These are phyloP conservation scores for Fusarium aywerte DNA, from an alignment of 2,329 filamentous ascomycete species.

Conservation along the genomic window DNA sequence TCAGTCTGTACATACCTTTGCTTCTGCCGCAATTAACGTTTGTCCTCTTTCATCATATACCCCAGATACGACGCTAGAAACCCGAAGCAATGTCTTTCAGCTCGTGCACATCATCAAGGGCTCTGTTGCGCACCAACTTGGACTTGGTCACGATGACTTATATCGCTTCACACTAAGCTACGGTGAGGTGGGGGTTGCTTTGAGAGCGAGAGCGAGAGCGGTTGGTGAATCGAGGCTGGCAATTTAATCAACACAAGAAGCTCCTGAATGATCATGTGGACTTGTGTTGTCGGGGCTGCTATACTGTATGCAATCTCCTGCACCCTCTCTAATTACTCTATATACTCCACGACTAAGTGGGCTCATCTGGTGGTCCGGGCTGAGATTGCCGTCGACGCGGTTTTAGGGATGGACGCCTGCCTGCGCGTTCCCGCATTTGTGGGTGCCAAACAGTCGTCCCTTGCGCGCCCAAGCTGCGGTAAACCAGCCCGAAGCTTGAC, in stretches of 20 bases:
- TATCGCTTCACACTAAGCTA: conserved; percentile 34
- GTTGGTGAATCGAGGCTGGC: conserved; percentile 24
- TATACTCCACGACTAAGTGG: conserved; percentile 30
- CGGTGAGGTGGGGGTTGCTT: conserved; percentile 39
- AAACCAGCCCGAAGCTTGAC: conserved; percentile 19
- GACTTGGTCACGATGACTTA: background rate
- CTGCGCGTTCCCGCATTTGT: conserved; percentile 38
- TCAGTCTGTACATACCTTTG: conserved; percentile 32
- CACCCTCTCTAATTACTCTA: conserved; percentile 29
- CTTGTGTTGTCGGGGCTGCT: conserved; percentile 21
- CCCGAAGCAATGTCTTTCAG: conserved; percentile 1
- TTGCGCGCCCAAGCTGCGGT: conserved; percentile 36
- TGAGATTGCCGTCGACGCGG: conserved; percentile 46
- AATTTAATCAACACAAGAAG: conserved; percentile 38
- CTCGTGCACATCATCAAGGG: background rate
- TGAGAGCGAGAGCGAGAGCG: conserved; percentile 11
- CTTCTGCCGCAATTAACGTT: conserved; percentile 42
- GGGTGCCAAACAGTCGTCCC: conserved; percentile 36
- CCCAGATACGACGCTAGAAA: conserved; percentile 36
- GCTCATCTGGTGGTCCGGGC: conserved; percentile 38
- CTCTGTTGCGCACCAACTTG: background rate
- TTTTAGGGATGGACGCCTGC: conserved; percentile 41
- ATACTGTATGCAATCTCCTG: conserved; percentile 33
- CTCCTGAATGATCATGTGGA: conserved; percentile 29
- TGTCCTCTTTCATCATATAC: conserved; percentile 25